Evolutionary conservation across 805 yeast genomes (phyloP), one percentile per base, ranked within the genome.

Genomic region (Kurtzmaniella cleridarum): DNA sequence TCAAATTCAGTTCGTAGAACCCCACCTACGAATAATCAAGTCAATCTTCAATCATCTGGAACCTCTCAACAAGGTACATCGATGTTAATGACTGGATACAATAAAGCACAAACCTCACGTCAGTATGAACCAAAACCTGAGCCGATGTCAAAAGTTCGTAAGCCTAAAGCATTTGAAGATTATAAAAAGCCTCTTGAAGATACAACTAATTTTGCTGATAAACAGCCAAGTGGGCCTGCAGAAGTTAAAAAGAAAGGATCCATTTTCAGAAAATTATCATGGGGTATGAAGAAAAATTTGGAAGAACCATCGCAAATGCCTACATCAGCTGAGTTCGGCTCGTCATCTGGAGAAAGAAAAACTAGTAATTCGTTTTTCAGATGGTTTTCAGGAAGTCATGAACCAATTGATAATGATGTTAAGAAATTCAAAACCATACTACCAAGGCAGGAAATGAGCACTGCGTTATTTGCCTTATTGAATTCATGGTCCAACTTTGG

Each of bases 401-500:
- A 55, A 26, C 50, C 47, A 17, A 27, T 46, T 27, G 55, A 53
- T 5, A 38, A 60, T 14, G 69, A 63, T 20, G 59, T 66, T 23
- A 60, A 51, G 36, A 51, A 66, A 30, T 64, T 54, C 54, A 44
- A 55, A 26, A 65, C 73, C 13, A 64, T 71, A 20, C 55, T 76
- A 36, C 65, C 73, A 9, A 63, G 64, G 41, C 72, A 64, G 20
- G 87, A 83, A 53, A 71, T 83, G 71, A 73, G 75, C 43, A 76
- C 77, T 32, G 87, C 88, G 2, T 61, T 84, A 48, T 72, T 66
- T 53, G 76, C 84, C 32, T 69, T 84, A 40, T 62, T 84, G 46
- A 66, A 59, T 33, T 78, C 82, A 13, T 84, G 93, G 93, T 72
- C 77, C 11, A 77, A 74, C 43, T 82, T 82, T 50, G 91, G 93